A percentile compares a stretch with the other conserved stretches of the same genome.
Conservation (phyloP, 2,329 filamentous ascomycete species). For the Fusarium chaquense region DNA sequence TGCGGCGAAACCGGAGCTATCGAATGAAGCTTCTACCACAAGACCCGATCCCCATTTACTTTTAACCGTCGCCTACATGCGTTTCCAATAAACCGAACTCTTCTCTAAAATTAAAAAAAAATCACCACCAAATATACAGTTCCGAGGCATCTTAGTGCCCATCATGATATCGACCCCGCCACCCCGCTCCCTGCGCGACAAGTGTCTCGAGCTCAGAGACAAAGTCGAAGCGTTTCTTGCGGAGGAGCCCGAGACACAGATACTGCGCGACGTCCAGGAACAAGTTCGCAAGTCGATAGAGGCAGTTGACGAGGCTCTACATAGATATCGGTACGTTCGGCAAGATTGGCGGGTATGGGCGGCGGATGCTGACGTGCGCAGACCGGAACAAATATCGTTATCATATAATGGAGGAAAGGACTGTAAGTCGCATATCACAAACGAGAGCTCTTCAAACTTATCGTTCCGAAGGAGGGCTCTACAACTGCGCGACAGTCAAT, state of each 20-base stretch:
- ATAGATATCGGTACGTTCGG: conserved; percentile 73
- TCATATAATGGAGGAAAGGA: conserved; percentile 99
- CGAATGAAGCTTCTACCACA: conserved; percentile 15
- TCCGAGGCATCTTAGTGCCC: conserved; percentile 13
- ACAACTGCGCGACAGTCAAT: accelerated
- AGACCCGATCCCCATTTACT: neutral
- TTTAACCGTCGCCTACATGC: neutral
- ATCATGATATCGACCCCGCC: conserved; percentile 42
- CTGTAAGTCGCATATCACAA: conserved; percentile 55
- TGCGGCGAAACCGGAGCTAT: conserved; percentile 39
- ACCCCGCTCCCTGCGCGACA: conserved; percentile 51
- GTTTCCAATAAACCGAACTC: no score
- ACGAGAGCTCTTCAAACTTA: accelerated
- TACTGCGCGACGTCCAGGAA: conserved; percentile 74
- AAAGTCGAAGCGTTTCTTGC: conserved; percentile 75
- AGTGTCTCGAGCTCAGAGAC: conserved; percentile 66
- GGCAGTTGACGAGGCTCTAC: conserved; percentile 80
- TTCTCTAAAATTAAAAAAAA: neutral
- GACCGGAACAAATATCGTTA: conserved; percentile 82
- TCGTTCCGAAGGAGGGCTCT: neutral
- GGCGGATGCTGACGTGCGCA: conserved; percentile 52
- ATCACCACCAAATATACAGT: neutral
- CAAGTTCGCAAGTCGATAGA: conserved; percentile 79
- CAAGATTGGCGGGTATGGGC: neutral
- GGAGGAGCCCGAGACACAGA: conserved; percentile 66